Base-by-base conservation (phyloP, 768 basidiomycete genomes). In the Mycena chlorophos region DNA sequence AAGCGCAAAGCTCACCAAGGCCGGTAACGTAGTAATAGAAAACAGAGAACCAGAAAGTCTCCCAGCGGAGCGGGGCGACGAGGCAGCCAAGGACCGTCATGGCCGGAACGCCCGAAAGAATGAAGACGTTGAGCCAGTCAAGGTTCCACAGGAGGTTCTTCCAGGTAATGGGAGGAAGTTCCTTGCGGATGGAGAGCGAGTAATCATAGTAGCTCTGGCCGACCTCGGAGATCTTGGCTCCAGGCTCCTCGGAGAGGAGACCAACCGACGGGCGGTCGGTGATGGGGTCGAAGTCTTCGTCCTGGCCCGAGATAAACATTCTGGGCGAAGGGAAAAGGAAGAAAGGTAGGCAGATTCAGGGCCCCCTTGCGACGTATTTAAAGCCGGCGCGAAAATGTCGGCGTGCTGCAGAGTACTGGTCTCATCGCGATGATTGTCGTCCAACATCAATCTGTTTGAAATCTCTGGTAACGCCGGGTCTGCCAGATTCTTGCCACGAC, bases 31-130 rank as follows among this genome's bases (percentile, higher is more conserved):
- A 73, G 62, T 74, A 75, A 65, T 76, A 76, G 54, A 76, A 67
- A 48, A 75, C 63, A 52, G 73, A 51, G 61, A 76, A 77, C 19
- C 87, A 46, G 19, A 81, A 79, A 0, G 97, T 99, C 76, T 91
- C 74, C 82, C 82, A 84, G 57, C 80, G 77, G 49, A 91, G 75
- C 70, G 69, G 78, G 8, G 87, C 89, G 59, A 81, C 85, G 63
- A 69, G 76, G 29, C 87, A 79, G 28, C 94, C 95, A 72, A 85
- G 75, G 69, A 92, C 70, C 60, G 93, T 85, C 55, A 95, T 66
- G 27, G 83, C 14, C n/a, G 96, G 97, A 1, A 86, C 87, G 63
- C 90, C 57, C 56, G 83, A 85, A 62, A 96, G 83, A 62, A 92
- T 86, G 61, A 75, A 69, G 66, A 90, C 80, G 65, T 83, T 88